Base-by-base conservation (phyloP, 176 grass and related monocot genomes). In the Aegilops bicornis region DNA sequence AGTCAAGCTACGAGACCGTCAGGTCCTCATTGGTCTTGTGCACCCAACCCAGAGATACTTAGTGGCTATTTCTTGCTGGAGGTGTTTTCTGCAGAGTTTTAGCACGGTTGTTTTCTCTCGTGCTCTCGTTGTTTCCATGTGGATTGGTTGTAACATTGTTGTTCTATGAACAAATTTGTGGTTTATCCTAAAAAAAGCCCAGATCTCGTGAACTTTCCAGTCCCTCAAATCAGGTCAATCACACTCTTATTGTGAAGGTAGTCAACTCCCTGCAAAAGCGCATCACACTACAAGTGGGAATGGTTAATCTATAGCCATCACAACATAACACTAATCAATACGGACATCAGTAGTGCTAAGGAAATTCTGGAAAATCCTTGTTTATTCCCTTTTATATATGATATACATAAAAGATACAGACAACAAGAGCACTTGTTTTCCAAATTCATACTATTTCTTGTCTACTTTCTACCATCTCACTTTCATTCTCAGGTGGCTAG, bases 1-100 rank as follows among this genome's bases (percentile, higher is more conserved):
- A 87, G 91, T 95, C 79, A 98, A 88, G 81, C 86, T 95, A 70
- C 95, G 96, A 31, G 93, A 94, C 36, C 89, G 62, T 20, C 88
- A 95, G 84, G 8, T 40, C 42, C 93, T 94, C 91, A 92, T 98
- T 29, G 89, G 93, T 98, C 91, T 88, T 98, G 95, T 72, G 74
- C 58, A 31, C 91, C 88, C 80, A 98, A 84, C 30, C 93, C 93
- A 82, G 88, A 89, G n/a, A n/a, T 79, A 93, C 39, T 42, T 10
- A 2, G 39, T 42, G 39, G 39, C 39, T 42, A 42, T 42, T 42
- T 42, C 39, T 42, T 42, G 39, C 39, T 42, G 39, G 39, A 42
- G 40, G 40, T 42, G 40, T 42, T 42, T 42, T 42, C 40, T 42
- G 10, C 40, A 42, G 10, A 42, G 40, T 42, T 42, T 42, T 42